phyloP scores from a whole-genome alignment of 2,329 filamentous ascomycete species.

The Pseudogymnoascus sp. region DNA sequence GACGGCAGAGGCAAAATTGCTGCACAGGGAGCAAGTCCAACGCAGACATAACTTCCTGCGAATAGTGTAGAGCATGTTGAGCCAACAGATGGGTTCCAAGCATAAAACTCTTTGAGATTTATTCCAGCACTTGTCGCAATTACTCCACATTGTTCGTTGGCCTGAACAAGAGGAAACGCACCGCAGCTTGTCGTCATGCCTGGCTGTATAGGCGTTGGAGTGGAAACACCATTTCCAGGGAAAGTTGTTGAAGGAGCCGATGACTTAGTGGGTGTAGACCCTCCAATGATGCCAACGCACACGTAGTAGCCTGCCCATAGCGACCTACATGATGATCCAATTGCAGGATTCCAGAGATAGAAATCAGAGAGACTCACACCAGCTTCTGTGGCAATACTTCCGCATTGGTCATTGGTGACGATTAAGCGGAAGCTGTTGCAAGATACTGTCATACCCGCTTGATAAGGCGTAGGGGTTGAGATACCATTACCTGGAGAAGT shows the following conservation, averaged over 20 bases:
- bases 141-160: neutral
- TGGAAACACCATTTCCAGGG: neutral
- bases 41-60: neutral
- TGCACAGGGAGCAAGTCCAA: neutral
- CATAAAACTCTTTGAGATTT: neutral
- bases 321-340: neutral
- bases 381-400: neutral
- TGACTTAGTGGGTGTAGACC: neutral
- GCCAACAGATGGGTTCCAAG: neutral
- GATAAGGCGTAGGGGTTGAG: neutral
- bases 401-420: neutral
- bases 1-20: neutral
- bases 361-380: neutral
- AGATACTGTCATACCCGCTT: neutral
- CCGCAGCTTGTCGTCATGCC: slow-evolving; percentile 7
- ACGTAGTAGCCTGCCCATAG: neutral
- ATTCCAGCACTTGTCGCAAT: neutral
- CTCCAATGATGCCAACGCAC: neutral
- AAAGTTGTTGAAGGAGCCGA: neutral
- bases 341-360: neutral
- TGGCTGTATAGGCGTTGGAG: slow-evolving; percentile 17
- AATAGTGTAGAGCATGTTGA: neutral
- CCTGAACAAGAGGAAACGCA: neutral
- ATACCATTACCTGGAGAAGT: neutral
- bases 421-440: slow-evolving; percentile 7